Evolutionary conservation across 1,284 basidiomycete species (phyloP).

Genomic region (Pascua sp.): DNA sequence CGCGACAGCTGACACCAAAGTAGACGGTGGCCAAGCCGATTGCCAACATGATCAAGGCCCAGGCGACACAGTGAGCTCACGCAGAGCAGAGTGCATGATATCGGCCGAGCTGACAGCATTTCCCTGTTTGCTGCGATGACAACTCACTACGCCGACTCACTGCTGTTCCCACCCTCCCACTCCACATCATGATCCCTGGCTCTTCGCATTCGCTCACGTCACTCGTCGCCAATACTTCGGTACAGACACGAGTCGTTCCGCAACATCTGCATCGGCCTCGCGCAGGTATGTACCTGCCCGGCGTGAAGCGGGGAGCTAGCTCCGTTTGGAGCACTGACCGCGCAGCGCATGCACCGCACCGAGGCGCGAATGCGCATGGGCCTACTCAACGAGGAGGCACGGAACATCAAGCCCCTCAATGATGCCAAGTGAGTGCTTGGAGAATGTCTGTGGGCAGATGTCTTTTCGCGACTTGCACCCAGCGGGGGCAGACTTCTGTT

Average conservation of each 20-base stretch:
- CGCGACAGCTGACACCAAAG: slow-evolving; percentile 9
- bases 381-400: slow-evolving; percentile 72
- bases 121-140: neutral
- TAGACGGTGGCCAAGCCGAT: slow-evolving; percentile 84
- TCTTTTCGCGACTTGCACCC: too few relatives aligned
- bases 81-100: neutral
- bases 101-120: neutral
- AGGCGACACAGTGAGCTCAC: slow-evolving; percentile 67
- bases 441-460: too few relatives aligned
- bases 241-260: slow-evolving; percentile 73
- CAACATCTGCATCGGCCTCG: slow-evolving; percentile 68
- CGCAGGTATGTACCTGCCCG: slow-evolving; percentile 54
- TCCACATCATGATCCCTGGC: neutral
- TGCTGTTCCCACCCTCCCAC: neutral
- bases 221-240: neutral
- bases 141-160: neutral
- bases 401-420: slow-evolving; percentile 73
- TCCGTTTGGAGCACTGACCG: neutral
- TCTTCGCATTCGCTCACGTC: neutral
- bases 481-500: neutral
- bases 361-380: slow-evolving; percentile 74
- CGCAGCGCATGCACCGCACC: slow-evolving; percentile 63
- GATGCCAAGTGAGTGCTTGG: slow-evolving; percentile 63
- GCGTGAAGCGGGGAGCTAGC: neutral
- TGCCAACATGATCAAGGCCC: slow-evolving; percentile 66